phyloP scores from a whole-genome alignment of 169 alveolate species.

The Cryptosporidium ryanae region DNA sequence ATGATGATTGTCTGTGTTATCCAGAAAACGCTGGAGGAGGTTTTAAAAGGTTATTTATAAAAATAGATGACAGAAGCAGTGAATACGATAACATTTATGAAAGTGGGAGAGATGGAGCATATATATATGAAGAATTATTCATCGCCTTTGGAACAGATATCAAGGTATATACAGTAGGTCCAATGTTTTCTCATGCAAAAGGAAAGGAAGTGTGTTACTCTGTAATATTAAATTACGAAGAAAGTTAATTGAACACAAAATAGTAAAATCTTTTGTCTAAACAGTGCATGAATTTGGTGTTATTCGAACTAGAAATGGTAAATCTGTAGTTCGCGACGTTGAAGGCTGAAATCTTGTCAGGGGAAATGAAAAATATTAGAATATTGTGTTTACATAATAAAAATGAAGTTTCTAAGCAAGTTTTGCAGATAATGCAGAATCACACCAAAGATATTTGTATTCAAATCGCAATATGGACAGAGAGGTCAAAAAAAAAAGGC shows the following conservation, averaged over 20 bases:
- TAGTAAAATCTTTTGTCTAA: slow-evolving; percentile 93
- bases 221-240: slow-evolving; percentile 92
- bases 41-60: slow-evolving; percentile 86
- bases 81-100: slow-evolving; percentile 75
- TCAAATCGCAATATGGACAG: slow-evolving; percentile 40
- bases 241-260: slow-evolving; percentile 93
- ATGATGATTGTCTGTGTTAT: slow-evolving; percentile 95
- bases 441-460: slow-evolving; percentile 53
- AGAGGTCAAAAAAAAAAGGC: slow-evolving; percentile 3
- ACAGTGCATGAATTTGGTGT: slow-evolving; percentile 94
- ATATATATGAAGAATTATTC: slow-evolving; percentile 93
- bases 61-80: slow-evolving; percentile 85
- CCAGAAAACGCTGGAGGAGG: slow-evolving; percentile 95
- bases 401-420: slow-evolving; percentile 13
- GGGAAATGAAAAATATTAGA: slow-evolving; percentile 92
- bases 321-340: slow-evolving; percentile 97
- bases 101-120: slow-evolving; percentile 89
- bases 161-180: slow-evolving; percentile 97
- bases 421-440: slow-evolving; percentile 71
- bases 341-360: slow-evolving; percentile 98
- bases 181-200: slow-evolving; percentile 96
- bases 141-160: slow-evolving; percentile 97
- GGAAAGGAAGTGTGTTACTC: slow-evolving; percentile 98
- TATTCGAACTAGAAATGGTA: slow-evolving; percentile 88
- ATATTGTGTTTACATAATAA: slow-evolving; percentile 86